Evolutionary conservation across 2,329 filamentous ascomycete species (phyloP).

Genomic region (Ophiognomonia clavigignenti-juglandacearum): DNA sequence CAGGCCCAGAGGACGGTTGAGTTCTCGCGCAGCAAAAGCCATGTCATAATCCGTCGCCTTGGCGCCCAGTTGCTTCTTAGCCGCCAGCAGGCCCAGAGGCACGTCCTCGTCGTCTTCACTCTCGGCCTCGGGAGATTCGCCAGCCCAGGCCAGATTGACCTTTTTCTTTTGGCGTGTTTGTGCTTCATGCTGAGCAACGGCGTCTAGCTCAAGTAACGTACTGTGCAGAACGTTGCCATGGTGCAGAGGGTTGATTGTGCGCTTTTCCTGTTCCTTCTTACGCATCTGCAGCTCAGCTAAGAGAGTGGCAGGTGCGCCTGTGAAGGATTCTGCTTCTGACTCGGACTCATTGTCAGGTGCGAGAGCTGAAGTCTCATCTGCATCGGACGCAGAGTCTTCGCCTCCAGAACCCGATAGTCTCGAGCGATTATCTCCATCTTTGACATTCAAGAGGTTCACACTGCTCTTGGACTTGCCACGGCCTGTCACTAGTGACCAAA

Average conservation of each 20-base stretch:
- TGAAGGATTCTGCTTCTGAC: conserved; percentile 47
- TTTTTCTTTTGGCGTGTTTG: conserved; percentile 68
- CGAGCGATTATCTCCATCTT: conserved; percentile 17
- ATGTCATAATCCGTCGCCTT: conserved; percentile 29
- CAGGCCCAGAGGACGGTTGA: conserved; percentile 64
- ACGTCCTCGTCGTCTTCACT: conserved; percentile 79
- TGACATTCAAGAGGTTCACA: conserved; percentile 11
- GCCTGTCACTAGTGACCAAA: conserved; percentile 20
- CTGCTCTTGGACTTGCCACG: conserved; percentile 17
- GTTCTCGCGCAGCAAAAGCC: conserved; percentile 44
- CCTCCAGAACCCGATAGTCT: conserved; percentile 13
- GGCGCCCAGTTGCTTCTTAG: conserved; percentile 50
- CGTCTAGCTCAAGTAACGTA: conserved; percentile 85
- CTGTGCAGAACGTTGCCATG: conserved; percentile 78
- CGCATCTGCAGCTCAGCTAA: conserved; percentile 88
- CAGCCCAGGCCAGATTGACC: conserved; percentile 79
- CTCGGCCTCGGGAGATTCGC: conserved; percentile 37
- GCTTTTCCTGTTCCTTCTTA: conserved; percentile 80
- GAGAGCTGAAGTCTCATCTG: conserved; percentile 17
- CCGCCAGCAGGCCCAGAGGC: conserved; percentile 76
- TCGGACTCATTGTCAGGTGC: conserved; percentile 28
- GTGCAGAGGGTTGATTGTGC: conserved; percentile 61
- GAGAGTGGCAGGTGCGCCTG: conserved; percentile 79
- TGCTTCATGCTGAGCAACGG: conserved; percentile 79
- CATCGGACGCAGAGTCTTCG: conserved; percentile 16